Evolutionary conservation across 495 filamentous ascomycete genomes (phyloP), one percentile per base, ranked within the genome.

Genomic region (Annulohypoxylon stygium): DNA sequence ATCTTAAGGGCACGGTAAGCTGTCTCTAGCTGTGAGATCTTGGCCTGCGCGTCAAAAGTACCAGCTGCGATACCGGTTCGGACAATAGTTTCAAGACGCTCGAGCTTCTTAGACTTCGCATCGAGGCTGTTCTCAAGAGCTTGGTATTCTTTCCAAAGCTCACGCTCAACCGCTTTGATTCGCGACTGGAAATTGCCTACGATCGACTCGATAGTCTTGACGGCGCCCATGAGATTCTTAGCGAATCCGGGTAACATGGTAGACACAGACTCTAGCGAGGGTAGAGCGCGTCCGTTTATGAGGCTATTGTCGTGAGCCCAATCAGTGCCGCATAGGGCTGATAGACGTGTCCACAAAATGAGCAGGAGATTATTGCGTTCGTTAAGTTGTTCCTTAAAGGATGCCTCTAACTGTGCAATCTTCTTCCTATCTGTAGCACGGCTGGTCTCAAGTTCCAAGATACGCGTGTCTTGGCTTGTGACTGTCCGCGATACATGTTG

Each of bases 231-330:
- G 25, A 98, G 86, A 76, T 97, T 98, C 77, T 95, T 93, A 80
- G 88, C 91, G 81, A 98, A 98, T 10, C 90, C 91, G 2, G 92
- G 89, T 64, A 97, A 89, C 76, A 92, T 88, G 25, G 90, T 92
- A 39, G 90, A 89, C 61, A 97, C 90, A 48, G 93, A 88, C 73
- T 97, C 94, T 55, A 96, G 83, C 37, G 90, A 92, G 0, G 93
- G 93, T 6, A 95, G 83, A 11, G 86, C 87, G 60, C 95, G 92
- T 55, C 93, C 93, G 69, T 95, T 93, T 77, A 98, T 93, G 45
- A 97, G 88, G 68, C 90, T 92, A 74, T 98, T 95, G 69, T 93
- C 90, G 71, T 97, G 92, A 0, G 92, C 89, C 96, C 96, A 99
- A 76, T 98, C 96, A 0, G 88, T 85, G 33, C 96, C 96, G 73